Conservation (phyloP, 2,329 filamentous ascomycete species). For the Xylaria sp. region DNA sequence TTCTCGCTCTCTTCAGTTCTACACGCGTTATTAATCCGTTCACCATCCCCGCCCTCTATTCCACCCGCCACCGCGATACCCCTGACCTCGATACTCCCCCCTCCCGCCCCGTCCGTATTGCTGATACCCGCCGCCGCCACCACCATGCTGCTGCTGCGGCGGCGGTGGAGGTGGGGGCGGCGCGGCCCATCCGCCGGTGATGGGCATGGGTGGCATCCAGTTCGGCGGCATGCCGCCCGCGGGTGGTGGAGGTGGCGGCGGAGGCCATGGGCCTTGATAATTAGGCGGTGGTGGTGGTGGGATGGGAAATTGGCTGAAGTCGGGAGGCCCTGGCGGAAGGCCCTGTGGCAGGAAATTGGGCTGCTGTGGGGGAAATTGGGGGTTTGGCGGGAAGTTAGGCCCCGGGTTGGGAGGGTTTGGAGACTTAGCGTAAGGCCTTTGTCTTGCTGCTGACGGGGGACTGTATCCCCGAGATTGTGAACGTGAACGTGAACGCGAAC, state of each 20-base stretch:
- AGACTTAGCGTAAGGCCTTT: slow-evolving; percentile 33
- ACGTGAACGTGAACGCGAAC: slow-evolving; percentile 45
- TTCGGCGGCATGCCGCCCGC: slow-evolving; percentile 40
- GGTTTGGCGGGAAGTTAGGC: slow-evolving; percentile 28
- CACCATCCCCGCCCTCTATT: slow-evolving; percentile 46
- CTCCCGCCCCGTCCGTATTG: slow-evolving; percentile 49
- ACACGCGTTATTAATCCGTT: slow-evolving; percentile 4
- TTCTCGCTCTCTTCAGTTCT: no score
- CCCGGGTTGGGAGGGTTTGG: slow-evolving; percentile 29
- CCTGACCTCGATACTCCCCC: slow-evolving; percentile 48
- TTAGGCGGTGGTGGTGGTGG: slow-evolving; percentile 47
- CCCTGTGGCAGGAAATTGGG: slow-evolving; percentile 41
- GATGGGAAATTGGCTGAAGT: slow-evolving; percentile 43
- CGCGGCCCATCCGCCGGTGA: slow-evolving; percentile 37
- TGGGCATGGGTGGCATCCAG: slow-evolving; percentile 44
- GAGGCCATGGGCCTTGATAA: slow-evolving; percentile 43
- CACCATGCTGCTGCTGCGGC: slow-evolving; percentile 34
- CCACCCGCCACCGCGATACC: slow-evolving; percentile 44
- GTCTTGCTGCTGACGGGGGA: slow-evolving; percentile 9
- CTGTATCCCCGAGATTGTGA: slow-evolving; percentile 37
- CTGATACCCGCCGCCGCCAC: slow-evolving; percentile 41
- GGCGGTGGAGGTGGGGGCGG: slow-evolving; percentile 43
- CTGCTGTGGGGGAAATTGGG: slow-evolving; percentile 41
- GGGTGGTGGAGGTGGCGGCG: slow-evolving; percentile 43
- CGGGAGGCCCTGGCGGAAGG: slow-evolving; percentile 38